Evolutionary conservation across 129 eudicot species (phyloP).

Genomic region (Flaveria robusta): DNA sequence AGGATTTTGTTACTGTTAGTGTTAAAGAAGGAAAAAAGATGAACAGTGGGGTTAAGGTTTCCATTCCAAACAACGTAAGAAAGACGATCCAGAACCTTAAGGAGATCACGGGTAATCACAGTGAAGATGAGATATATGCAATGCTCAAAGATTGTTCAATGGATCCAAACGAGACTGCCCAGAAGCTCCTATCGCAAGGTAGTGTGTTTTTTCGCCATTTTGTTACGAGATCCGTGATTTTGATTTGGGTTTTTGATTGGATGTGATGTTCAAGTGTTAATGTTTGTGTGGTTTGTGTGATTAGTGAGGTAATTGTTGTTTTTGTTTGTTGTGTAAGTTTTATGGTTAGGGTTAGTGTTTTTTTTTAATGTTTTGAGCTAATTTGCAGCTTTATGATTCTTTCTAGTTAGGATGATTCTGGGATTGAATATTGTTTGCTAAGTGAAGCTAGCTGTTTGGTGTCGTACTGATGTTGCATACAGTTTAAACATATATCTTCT

Average conservation of each 20-base stretch:
- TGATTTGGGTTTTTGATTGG: not conserved
- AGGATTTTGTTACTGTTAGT: conserved; percentile 25
- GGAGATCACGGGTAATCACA: conserved; percentile 82
- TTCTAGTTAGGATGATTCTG: conserved; percentile 5
- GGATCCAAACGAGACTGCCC: conserved; percentile 95
- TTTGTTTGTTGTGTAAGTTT: conserved; percentile 14
- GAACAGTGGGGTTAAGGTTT: conserved; percentile 64
- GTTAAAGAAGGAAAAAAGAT: conserved; percentile 29
- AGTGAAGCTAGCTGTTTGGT: not conserved
- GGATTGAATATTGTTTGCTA: not conserved
- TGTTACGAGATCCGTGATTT: conserved; percentile 27
- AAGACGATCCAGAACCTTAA: conserved; percentile 80
- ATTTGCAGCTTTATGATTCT: conserved; percentile 13
- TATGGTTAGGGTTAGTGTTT: conserved; percentile 12
- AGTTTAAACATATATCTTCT: not conserved
- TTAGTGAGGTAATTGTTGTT: not conserved
- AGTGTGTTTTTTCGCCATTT: not conserved
- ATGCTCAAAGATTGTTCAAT: conserved; percentile 81
- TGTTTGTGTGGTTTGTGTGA: conserved; percentile 24
- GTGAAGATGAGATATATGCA: conserved; percentile 87
- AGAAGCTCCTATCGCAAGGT: conserved; percentile 85
- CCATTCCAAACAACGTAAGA: conserved; percentile 64
- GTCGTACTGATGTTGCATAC: too few relatives aligned
- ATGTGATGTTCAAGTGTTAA: not conserved
- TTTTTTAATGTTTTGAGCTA: conserved; percentile 16